Evolutionary conservation across 225 moss, liverwort and hornwort genomes (phyloP).

Genomic region (Antitrichia curtipendula): DNA sequence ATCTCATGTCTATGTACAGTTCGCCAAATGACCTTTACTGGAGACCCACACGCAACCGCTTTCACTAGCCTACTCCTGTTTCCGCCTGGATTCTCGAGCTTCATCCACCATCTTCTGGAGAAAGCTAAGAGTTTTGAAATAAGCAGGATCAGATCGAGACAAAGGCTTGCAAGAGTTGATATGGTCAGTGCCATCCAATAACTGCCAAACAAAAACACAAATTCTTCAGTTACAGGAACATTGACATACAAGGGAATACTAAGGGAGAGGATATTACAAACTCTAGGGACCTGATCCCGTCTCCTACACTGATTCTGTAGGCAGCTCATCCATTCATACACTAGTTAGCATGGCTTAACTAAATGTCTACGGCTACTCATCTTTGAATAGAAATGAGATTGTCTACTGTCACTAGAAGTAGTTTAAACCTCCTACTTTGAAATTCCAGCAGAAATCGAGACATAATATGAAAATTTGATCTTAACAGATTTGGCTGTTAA

Average conservation of each 20-base stretch:
- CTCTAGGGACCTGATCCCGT: not conserved
- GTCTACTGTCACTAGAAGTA: not conserved
- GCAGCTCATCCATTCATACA: not conserved
- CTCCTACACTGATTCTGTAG: not conserved
- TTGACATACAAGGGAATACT: not conserved
- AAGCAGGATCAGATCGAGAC: conserved; percentile 71
- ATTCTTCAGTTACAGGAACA: not conserved
- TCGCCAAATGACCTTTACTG: not conserved
- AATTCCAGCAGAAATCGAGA: not conserved
- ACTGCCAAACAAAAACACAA: conserved; percentile 27
- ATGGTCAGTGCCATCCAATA: conserved; percentile 88
- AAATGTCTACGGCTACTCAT: not conserved
- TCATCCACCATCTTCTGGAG: conserved; percentile 36
- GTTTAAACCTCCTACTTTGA: not conserved
- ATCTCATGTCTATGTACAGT: conserved; percentile 9
- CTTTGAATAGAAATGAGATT: not conserved
- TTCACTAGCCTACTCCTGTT: not conserved
- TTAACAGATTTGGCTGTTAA: not conserved
- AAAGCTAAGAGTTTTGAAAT: conserved; percentile 75
- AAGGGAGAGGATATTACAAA: not conserved
- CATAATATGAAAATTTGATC: not conserved
- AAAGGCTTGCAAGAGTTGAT: conserved; percentile 97
- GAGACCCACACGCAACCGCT: not conserved
- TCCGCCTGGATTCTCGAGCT: conserved; percentile 19
- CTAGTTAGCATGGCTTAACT: not conserved